phyloP scores from a whole-genome alignment of 176 grass and related monocot genomes.

The Musa schizocarpa region DNA sequence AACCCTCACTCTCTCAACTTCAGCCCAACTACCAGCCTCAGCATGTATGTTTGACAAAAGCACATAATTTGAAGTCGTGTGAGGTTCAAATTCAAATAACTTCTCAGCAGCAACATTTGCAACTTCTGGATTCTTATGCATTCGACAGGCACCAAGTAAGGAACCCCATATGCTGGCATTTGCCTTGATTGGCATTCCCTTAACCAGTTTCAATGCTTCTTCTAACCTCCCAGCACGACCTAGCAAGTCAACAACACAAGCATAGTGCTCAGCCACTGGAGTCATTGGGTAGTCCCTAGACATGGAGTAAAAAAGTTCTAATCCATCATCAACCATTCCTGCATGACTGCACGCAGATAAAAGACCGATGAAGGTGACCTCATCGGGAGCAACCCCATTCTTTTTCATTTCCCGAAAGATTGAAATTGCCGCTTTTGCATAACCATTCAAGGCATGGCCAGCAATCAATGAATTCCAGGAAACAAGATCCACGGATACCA shows the following conservation, averaged over 20 bases:
- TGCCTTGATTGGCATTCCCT: slow-evolving; percentile 40
- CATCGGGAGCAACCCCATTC: slow-evolving; percentile 28
- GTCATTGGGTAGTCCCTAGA: slow-evolving; percentile 22
- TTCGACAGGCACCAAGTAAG: slow-evolving; percentile 42
- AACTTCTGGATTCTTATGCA: slow-evolving; percentile 49
- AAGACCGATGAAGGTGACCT: slow-evolving; percentile 41
- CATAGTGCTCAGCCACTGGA: slow-evolving; percentile 54
- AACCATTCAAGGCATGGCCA: slow-evolving; percentile 52
- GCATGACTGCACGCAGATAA: slow-evolving; percentile 42
- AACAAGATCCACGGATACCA: slow-evolving; percentile 33
- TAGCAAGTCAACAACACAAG: slow-evolving; percentile 50
- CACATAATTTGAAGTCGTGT: slow-evolving; percentile 47
- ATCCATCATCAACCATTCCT: slow-evolving; percentile 43
- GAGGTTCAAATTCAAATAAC: slow-evolving; percentile 42
- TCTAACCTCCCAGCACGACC: slow-evolving; percentile 37
- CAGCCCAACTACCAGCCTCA: slow-evolving; percentile 47
- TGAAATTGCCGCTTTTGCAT: slow-evolving; percentile 24
- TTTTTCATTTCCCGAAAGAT: slow-evolving; percentile 37
- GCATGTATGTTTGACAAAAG: slow-evolving; percentile 47
- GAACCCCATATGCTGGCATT: slow-evolving; percentile 48
- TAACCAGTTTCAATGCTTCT: slow-evolving; percentile 39
- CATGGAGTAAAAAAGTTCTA: slow-evolving; percentile 34
- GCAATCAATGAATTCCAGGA: slow-evolving; percentile 61
- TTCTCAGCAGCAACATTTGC: slow-evolving; percentile 31
- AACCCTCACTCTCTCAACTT: slow-evolving; percentile 43